Conservation (phyloP, 768 basidiomycete genomes). For the Podaxis sp. region DNA sequence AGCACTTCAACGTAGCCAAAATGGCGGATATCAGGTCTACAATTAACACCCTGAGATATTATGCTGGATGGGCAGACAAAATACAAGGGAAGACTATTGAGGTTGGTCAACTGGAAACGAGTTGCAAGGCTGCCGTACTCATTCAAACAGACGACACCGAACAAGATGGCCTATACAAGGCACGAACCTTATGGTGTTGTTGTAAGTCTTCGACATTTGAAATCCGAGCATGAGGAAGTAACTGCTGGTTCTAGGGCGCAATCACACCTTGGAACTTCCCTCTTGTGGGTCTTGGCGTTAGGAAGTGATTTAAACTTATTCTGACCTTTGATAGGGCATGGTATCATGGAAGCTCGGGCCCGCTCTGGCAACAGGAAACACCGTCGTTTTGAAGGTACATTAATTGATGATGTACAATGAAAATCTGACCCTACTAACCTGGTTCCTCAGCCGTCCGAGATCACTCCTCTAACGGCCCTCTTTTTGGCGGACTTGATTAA, state of each 20-base stretch:
- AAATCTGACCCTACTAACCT: neutral
- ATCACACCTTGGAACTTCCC: conserved; percentile 68
- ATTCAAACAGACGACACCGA: conserved; percentile 42
- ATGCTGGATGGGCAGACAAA: conserved; percentile 91
- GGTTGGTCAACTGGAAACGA: conserved; percentile 20
- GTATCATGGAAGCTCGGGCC: conserved; percentile 70
- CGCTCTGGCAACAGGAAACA: conserved; percentile 76
- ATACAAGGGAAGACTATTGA: conserved; percentile 75
- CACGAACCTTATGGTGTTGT: conserved; percentile 65
- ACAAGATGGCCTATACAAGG: conserved; percentile 65
- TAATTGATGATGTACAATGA: neutral
- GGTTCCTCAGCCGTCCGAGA: conserved; percentile 54
- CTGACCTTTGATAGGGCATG: conserved; percentile 35
- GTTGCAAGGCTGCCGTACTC: neutral
- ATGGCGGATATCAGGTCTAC: conserved; percentile 48
- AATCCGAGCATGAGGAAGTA: neutral
- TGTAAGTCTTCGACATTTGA: conserved; percentile 19
- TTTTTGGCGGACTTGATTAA: conserved; percentile 48
- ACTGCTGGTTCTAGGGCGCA: conserved; percentile 28
- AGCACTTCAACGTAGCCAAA: conserved; percentile 51
- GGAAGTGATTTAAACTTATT: neutral
- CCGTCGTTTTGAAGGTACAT: conserved; percentile 66
- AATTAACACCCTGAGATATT: conserved; percentile 66
- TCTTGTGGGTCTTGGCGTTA: conserved; percentile 16
- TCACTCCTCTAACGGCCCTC: conserved; percentile 70